Evolutionary conservation across 2,329 filamentous ascomycete genomes (phyloP), one percentile per base, ranked within the genome.

Genomic region (Colletotrichum cordylinicola): DNA sequence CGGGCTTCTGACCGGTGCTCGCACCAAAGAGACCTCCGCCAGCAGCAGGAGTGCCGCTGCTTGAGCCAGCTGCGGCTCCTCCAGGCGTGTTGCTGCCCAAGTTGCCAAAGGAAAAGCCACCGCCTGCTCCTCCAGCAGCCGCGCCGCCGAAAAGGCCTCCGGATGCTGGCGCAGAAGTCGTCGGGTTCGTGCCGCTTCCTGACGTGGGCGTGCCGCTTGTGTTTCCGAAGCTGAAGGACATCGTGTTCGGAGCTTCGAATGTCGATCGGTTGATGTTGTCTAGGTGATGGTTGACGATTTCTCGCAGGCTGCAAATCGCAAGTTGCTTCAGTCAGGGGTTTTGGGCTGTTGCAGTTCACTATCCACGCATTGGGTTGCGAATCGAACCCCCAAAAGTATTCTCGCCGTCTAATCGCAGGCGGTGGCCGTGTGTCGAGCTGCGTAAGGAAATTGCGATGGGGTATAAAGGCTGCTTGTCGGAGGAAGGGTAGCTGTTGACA

Each of bases 91-190:
- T 62, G 31, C 78, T 77, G 55, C 79, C 80, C 29, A 79, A 35
- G 24, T 78, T 79, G 43, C 84, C 85, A 76, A 90, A 90, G 12
- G 85, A 84, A 79, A 90, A 88, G 10, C 78, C 75, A 29, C 86
- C 79, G 55, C 81, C 80, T 33, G 72, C 70, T 35, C 81, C 80
- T 37, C 73, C 70, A 37, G 79, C 80, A 72, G 77, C 77, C 39
- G 68, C 73, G 29, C 62, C 58, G 60, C 86, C 87, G 79, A 90
- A 89, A 10, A 89, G 78, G 24, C 82, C 79, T 16, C 84, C 84
- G 8, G 84, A 79, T 65, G 88, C 84, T 24, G 86, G 82, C 12
- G 86, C 82, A 55, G 83, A 82, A 16, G 86, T 83, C 48, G 83
- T 81, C 43, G 67, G 78, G 66, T 70, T 77, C 64, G 77, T 70